Percentiles rank a stretch among this genome's conserved stretches.
These are phyloP conservation scores for Populus tomentosa DNA, from an alignment of 441 rosid species.

Conservation along the genomic window DNA sequence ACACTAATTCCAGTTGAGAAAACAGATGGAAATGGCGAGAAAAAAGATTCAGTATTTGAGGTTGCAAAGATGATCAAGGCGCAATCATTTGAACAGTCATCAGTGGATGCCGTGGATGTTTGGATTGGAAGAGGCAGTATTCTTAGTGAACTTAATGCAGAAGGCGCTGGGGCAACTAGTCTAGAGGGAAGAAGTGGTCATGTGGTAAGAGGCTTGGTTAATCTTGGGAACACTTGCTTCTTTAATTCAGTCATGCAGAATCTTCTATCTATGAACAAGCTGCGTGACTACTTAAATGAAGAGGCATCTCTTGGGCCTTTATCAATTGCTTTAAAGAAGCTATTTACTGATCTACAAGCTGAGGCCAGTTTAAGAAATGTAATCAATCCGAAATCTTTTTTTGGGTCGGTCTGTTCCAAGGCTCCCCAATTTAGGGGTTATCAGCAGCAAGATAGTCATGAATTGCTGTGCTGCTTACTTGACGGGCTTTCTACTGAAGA, in stretches of 20 bases:
- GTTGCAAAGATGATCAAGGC: conserved; percentile 63
- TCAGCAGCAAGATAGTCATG: conserved; percentile 97
- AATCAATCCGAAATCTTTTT: conserved; percentile 66
- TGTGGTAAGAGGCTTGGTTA: conserved; percentile 68
- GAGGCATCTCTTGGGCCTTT: conserved; percentile 55
- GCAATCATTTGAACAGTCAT: conserved; percentile 29
- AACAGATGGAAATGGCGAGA: conserved; percentile 52
- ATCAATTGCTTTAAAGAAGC: conserved; percentile 62
- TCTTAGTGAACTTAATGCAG: conserved; percentile 37
- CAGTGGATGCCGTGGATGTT: conserved; percentile 48
- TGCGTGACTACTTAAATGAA: conserved; percentile 48
- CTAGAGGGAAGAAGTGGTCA: conserved; percentile 48
- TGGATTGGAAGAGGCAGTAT: conserved; percentile 63
- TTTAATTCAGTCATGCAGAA: conserved; percentile 94
- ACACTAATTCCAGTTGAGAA: conserved; percentile 61
- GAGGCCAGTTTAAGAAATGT: conserved; percentile 56
- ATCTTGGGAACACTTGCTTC: conserved; percentile 96
- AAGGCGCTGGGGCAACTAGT: conserved; percentile 25
- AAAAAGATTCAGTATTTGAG: conserved; percentile 43
- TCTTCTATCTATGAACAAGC: conserved; percentile 60
- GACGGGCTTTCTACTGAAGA: conserved; percentile 83
- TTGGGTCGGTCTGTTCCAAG: conserved; percentile 60
- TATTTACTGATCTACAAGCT: conserved; percentile 57
- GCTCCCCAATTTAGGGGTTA: conserved; percentile 91
- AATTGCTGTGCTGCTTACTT: conserved; percentile 78